Conservation (phyloP, 1,284 basidiomycete genomes). For the Pascua guehoae region DNA sequence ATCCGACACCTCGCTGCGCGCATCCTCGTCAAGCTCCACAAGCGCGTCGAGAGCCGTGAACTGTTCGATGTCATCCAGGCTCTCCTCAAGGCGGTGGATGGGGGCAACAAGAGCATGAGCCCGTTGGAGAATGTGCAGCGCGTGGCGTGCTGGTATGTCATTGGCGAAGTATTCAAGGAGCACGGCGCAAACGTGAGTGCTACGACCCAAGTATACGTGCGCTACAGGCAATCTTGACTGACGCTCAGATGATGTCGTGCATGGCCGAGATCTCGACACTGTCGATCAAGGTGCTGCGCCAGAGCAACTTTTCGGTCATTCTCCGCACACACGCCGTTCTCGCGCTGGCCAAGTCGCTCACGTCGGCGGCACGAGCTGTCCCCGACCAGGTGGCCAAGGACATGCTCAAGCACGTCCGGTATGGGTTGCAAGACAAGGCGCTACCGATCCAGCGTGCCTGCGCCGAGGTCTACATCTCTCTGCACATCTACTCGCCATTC, state of each 20-base stretch:
- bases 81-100: slow-evolving; percentile 64
- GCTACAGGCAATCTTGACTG: background rate
- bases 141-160: slow-evolving; percentile 63
- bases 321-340: slow-evolving; percentile 77
- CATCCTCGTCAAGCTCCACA: slow-evolving; percentile 74
- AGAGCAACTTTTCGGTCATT: slow-evolving; percentile 70
- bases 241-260: slow-evolving; percentile 80
- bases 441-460: slow-evolving; percentile 81
- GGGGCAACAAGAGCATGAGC: slow-evolving; percentile 45
- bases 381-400: slow-evolving; percentile 77
- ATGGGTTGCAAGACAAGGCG: slow-evolving; percentile 75
- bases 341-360: slow-evolving; percentile 70
- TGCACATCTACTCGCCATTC: slow-evolving; percentile 33
- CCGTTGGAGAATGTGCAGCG: slow-evolving; percentile 59
- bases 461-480: slow-evolving; percentile 54
- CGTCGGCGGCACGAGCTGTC: slow-evolving; percentile 74
- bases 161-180: slow-evolving; percentile 80
- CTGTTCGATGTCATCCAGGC: slow-evolving; percentile 83
- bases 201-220: background rate
- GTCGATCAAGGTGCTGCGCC: slow-evolving; percentile 62
- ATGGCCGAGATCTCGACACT: slow-evolving; percentile 75
- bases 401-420: slow-evolving; percentile 75
- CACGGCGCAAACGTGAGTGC: slow-evolving; percentile 73
- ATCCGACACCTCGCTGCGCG: slow-evolving; percentile 73
- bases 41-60: slow-evolving; percentile 72